phyloP scores from a whole-genome alignment of 2,329 filamentous ascomycete genomes.

The Colletotrichum agaves region DNA sequence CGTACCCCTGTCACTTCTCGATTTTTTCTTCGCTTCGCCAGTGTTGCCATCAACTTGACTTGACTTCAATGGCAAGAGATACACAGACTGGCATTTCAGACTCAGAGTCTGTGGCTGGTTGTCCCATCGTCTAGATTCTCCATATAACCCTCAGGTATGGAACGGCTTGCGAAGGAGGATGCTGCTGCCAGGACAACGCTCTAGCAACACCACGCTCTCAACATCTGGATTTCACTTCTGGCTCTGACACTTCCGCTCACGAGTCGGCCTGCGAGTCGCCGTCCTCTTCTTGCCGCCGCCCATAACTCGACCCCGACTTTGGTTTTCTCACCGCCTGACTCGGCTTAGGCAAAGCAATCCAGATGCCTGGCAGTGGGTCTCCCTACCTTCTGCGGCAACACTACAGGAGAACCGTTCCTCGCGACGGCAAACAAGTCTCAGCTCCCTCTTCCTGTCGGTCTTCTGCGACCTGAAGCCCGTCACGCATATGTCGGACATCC shows the following conservation, averaged over 20 bases:
- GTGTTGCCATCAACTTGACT: background rate
- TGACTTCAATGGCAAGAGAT: background rate
- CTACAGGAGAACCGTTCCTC: constrained; percentile 31
- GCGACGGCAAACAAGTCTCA: constrained; percentile 25
- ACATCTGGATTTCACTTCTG: background rate
- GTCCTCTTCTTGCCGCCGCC: constrained; percentile 6
- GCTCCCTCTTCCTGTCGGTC: constrained; percentile 12
- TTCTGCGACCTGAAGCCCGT: constrained; percentile 18
- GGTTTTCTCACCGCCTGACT: constrained; percentile 35
- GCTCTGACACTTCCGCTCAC: background rate
- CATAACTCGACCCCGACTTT: constrained; percentile 12
- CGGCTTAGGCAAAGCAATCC: constrained; percentile 27
- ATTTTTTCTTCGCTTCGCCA: constrained; percentile 14
- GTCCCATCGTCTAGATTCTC: background rate
- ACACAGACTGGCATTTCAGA: background rate
- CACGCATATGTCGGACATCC: constrained; percentile 28
- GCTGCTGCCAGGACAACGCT: background rate
- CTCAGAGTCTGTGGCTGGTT: constrained; percentile 11
- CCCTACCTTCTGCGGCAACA: constrained; percentile 28
- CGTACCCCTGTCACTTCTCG: constrained; percentile 15
- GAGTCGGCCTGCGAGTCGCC: background rate
- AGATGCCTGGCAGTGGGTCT: constrained; percentile 35
- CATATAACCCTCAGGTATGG: background rate
- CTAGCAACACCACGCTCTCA: too few species aligned
- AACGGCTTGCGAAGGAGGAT: constrained; percentile 8